These are phyloP conservation scores for Yamadazyma spencermartinsiae DNA, from an alignment of 1,139 yeast species.

Conservation along the genomic window DNA sequence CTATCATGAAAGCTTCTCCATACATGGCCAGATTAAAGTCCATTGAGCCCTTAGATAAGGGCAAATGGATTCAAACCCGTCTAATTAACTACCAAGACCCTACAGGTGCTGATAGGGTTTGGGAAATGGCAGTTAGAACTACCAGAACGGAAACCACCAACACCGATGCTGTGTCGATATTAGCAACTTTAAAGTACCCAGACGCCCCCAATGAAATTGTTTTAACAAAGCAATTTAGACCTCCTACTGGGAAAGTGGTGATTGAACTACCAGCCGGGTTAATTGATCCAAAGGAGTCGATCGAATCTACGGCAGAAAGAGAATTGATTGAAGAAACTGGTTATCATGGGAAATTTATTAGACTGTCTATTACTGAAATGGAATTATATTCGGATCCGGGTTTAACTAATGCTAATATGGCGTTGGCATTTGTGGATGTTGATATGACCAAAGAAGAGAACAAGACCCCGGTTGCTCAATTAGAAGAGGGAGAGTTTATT, in stretches of 20 bases:
- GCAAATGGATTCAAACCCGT: slow-evolving; percentile 49
- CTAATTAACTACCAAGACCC: slow-evolving; percentile 74
- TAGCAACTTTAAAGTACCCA: slow-evolving; percentile 63
- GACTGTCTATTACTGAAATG: slow-evolving; percentile 45
- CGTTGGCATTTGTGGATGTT: slow-evolving; percentile 74
- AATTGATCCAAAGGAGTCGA: slow-evolving; percentile 77
- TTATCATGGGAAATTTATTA: slow-evolving; percentile 61
- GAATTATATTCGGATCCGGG: slow-evolving; percentile 87
- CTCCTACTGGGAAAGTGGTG: slow-evolving; percentile 85
- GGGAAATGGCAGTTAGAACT: slow-evolving; percentile 90
- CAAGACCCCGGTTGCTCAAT: slow-evolving; percentile 63
- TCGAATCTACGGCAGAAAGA: slow-evolving; percentile 79
- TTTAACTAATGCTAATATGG: slow-evolving; percentile 85
- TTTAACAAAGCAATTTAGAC: slow-evolving; percentile 85
- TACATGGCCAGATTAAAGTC: slow-evolving; percentile 34
- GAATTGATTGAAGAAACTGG: slow-evolving; percentile 94
- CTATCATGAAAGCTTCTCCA: slow-evolving; percentile 30
- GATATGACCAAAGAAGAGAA: slow-evolving; percentile 70
- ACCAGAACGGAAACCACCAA: slow-evolving; percentile 70
- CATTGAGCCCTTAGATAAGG: slow-evolving; percentile 30
- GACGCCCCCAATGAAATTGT: slow-evolving; percentile 53
- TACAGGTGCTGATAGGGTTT: slow-evolving; percentile 60
- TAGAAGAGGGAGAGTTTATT: slow-evolving; percentile 89
- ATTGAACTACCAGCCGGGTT: slow-evolving; percentile 96
- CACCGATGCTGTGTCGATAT: slow-evolving; percentile 86